Conservation (phyloP, 371 early-diverging fungal species). For the Mucor circinelloides region DNA sequence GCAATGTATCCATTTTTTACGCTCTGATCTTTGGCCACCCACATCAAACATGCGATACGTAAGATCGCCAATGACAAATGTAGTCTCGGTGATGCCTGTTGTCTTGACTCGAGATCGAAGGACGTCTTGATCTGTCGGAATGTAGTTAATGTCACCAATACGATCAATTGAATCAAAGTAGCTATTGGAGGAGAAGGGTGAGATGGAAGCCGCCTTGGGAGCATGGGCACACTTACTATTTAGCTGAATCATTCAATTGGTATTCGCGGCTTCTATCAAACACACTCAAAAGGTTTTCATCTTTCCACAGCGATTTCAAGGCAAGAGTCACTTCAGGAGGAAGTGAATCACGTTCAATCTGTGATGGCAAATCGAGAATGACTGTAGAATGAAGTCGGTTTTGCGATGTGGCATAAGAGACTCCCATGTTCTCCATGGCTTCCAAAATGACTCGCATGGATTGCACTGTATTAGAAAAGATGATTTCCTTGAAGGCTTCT, state of each 20-base stretch:
- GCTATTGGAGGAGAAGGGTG: conserved; percentile 21
- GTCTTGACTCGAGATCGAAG: conserved; percentile 83
- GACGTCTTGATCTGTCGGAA: conserved; percentile 90
- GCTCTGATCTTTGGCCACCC: conserved; percentile 89
- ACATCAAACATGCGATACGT: conserved; percentile 93
- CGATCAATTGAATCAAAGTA: conserved; percentile 90
- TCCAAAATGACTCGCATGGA: conserved; percentile 89
- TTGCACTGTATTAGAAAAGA: conserved; percentile 87
- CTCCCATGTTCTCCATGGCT: conserved; percentile 81
- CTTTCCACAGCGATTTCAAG: conserved; percentile 76
- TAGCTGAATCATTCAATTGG: conserved; percentile 85
- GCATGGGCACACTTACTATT: conserved; percentile 59
- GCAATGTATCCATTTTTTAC: conserved; percentile 96
- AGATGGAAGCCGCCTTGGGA: neutral
- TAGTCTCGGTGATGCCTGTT: conserved; percentile 87
- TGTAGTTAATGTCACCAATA: conserved; percentile 69
- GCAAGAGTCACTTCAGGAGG: conserved; percentile 67
- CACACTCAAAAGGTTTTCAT: conserved; percentile 71
- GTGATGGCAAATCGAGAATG: conserved; percentile 59
- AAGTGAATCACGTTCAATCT: conserved; percentile 66
- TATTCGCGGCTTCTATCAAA: conserved; percentile 76
- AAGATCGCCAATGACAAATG: conserved; percentile 79
- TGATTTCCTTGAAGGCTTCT: conserved; percentile 84
- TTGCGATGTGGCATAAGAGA: conserved; percentile 60
- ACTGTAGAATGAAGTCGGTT: conserved; percentile 54